Evolutionary conservation across 2,329 filamentous ascomycete species (phyloP).

Genomic region (Paecilomyces sp.): DNA sequence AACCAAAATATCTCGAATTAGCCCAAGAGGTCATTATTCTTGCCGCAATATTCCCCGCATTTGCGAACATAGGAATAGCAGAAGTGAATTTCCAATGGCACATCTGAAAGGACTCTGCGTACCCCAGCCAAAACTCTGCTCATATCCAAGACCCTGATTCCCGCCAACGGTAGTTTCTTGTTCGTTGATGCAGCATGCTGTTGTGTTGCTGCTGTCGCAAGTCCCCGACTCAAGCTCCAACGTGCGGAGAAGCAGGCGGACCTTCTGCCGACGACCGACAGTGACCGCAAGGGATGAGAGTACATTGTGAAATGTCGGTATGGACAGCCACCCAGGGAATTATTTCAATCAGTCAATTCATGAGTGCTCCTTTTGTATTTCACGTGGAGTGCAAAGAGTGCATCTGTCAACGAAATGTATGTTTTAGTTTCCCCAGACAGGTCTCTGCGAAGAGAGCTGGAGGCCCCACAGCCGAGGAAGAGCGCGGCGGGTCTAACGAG

Average conservation of each 20-base stretch:
- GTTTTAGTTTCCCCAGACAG: background rate
- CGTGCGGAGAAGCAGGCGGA: background rate
- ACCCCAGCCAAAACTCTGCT: constrained; percentile 20
- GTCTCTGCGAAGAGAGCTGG: background rate
- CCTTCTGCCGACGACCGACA: background rate
- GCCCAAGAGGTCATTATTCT: background rate
- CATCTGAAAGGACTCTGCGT: background rate
- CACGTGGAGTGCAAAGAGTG: background rate
- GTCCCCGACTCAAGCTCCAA: background rate
- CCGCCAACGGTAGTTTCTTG: constrained; percentile 6
- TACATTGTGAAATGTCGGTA: background rate
- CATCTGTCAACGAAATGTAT: background rate
- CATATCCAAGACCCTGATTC: constrained; percentile 23
- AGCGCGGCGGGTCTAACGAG: background rate
- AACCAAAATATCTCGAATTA: background rate
- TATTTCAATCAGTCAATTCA: background rate
- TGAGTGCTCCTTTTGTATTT: background rate
- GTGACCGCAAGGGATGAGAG: background rate
- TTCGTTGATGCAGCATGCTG: background rate
- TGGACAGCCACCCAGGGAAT: background rate
- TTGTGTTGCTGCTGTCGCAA: background rate
- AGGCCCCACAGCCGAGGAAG: background rate
- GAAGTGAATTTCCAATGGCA: background rate
- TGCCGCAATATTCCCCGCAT: background rate
- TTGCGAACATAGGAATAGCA: background rate